phyloP scores from a whole-genome alignment of 352 stramenopile species.

The Aphanomyces invadans region DNA sequence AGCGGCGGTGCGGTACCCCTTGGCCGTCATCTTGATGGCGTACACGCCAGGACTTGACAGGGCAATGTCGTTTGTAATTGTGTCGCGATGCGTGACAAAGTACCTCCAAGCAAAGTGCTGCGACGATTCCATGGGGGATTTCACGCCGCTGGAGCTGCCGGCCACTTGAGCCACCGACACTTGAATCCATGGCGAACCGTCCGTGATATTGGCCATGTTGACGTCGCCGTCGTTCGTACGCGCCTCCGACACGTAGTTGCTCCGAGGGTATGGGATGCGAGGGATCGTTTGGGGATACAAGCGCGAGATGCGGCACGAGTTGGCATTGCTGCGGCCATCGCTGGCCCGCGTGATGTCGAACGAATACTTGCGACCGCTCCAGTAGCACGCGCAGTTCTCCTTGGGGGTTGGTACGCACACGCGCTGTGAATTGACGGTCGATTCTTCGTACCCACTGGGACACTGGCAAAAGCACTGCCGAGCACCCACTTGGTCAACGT shows the following conservation, averaged over 20 bases:
- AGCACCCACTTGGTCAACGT: background rate
- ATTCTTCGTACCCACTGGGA: conserved; percentile 26
- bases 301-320: background rate
- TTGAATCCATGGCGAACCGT: background rate
- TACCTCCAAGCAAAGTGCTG: conserved; percentile 7
- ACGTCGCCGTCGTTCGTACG: conserved; percentile 7
- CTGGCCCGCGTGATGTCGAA: conserved; percentile 3
- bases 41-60: background rate
- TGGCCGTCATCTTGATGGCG: conserved; percentile 14
- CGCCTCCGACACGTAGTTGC: conserved; percentile 5
- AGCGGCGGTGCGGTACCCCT: conserved; percentile 2
- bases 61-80: conserved; percentile 1
- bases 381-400: conserved; percentile 11
- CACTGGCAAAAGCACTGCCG: conserved; percentile 27
- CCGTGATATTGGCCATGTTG: background rate
- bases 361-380: conserved; percentile 4
- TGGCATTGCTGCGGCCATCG: background rate
- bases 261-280: conserved; percentile 16
- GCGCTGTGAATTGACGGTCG: background rate
- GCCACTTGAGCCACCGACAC: conserved; percentile 7
- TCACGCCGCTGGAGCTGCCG: background rate
- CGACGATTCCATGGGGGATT: background rate
- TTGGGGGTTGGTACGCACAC: conserved; percentile 1
- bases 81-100: conserved; percentile 3
- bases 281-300: conserved; percentile 9